phyloP scores from a whole-genome alignment of 306 rosid genomes.

The Carpinus viminea region DNA sequence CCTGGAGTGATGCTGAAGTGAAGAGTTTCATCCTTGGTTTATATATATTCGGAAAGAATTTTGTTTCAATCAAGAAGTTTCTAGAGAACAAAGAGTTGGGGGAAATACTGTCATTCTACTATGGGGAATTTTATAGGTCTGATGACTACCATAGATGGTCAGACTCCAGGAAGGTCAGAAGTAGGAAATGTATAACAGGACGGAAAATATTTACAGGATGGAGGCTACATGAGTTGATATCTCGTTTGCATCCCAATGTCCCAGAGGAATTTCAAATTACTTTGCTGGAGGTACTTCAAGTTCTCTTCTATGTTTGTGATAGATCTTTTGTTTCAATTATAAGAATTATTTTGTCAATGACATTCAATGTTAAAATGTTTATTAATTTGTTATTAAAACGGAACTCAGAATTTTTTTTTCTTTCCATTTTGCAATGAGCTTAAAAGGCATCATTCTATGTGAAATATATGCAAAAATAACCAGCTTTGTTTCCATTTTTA shows the following conservation, averaged over 20 bases:
- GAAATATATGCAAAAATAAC: slow-evolving; percentile 4
- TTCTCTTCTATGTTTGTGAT: neutral
- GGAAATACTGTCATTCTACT: slow-evolving; percentile 66
- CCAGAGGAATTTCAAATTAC: slow-evolving; percentile 47
- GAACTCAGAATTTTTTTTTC: neutral
- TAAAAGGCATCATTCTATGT: neutral
- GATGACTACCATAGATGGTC: slow-evolving; percentile 67
- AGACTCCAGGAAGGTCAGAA: slow-evolving; percentile 50
- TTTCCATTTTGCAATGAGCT: neutral
- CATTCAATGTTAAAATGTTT: slow-evolving; percentile 10
- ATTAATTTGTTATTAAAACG: slow-evolving; percentile 13
- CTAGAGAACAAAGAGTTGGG: slow-evolving; percentile 60
- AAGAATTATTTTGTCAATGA: slow-evolving; percentile 8
- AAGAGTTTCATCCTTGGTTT: slow-evolving; percentile 69
- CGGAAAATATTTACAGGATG: slow-evolving; percentile 61
- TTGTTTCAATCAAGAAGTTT: slow-evolving; percentile 53
- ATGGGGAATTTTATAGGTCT: slow-evolving; percentile 71
- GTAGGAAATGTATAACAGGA: slow-evolving; percentile 54
- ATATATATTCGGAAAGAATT: slow-evolving; percentile 74
- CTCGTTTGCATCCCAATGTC: slow-evolving; percentile 62
- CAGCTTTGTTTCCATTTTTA: neutral
- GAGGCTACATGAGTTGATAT: slow-evolving; percentile 63
- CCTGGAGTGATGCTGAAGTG: slow-evolving; percentile 65
- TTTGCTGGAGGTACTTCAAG: slow-evolving; percentile 58
- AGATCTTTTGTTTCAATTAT: neutral